These are phyloP conservation scores for Incumbomyces lentus DNA, from an alignment of 2,329 filamentous ascomycete genomes.

Conservation along the genomic window DNA sequence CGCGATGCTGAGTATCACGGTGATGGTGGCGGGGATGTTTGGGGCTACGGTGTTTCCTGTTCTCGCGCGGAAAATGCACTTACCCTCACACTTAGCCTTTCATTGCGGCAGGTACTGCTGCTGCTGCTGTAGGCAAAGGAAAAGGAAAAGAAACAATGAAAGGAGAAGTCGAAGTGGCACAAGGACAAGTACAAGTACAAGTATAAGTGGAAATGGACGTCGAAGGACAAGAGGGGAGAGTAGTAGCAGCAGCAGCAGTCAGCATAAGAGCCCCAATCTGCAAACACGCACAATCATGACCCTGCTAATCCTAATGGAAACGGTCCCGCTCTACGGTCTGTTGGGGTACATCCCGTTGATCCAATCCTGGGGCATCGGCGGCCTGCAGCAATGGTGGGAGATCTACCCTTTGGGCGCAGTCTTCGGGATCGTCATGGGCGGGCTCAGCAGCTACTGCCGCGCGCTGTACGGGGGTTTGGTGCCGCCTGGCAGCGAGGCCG, in stretches of 20 bases:
- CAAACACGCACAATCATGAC: constrained; percentile 61
- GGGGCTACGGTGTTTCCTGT: constrained; percentile 74
- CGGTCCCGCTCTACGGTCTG: constrained; percentile 84
- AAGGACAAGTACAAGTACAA: too few relatives aligned
- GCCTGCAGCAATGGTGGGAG: constrained; percentile 80
- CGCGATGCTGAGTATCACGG: constrained; percentile 80
- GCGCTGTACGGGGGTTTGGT: constrained; percentile 81
- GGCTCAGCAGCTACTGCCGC: constrained; percentile 74
- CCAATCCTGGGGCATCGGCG: constrained; percentile 59
- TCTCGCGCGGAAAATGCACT: constrained; percentile 55
- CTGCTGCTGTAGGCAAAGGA: too few relatives aligned
- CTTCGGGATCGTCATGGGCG: constrained; percentile 79
- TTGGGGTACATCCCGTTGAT: constrained; percentile 73
- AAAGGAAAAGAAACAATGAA: too few relatives aligned
- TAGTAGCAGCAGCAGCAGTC: constrained; percentile 64
- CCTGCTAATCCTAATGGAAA: constrained; percentile 73
- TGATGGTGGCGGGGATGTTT: constrained; percentile 65
- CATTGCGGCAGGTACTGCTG: too few relatives aligned
- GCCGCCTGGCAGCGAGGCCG: constrained; percentile 78
- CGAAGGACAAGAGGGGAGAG: too few relatives aligned
- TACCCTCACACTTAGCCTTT: too few relatives aligned
- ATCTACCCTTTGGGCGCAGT: constrained; percentile 82
- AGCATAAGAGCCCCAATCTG: too few relatives aligned
- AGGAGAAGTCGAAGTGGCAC: too few relatives aligned
- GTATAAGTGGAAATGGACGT: too few relatives aligned